These are phyloP conservation scores for Fraxinus pennsylvanica DNA, from an alignment of 257 asterid genomes.

Conservation along the genomic window DNA sequence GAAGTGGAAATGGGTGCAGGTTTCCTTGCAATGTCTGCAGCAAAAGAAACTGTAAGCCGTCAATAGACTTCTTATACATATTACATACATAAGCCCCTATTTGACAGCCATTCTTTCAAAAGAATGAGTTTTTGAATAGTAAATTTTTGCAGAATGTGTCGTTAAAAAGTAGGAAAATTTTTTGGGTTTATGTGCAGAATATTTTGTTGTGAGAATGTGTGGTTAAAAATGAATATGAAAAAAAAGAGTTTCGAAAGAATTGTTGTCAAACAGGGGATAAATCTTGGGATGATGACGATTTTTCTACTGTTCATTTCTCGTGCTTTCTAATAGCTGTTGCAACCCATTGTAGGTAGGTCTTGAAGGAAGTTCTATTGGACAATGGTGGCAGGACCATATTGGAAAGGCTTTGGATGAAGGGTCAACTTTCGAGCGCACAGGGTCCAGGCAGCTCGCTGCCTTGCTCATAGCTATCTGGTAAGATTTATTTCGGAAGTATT, in stretches of 20 bases:
- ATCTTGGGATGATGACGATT: conserved; percentile 1
- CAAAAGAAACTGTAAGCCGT: conserved; percentile 92
- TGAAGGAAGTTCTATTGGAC: conserved; percentile 94
- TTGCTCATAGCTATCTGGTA: conserved; percentile 91
- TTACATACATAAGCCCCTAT: not conserved
- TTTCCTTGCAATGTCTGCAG: conserved; percentile 99
- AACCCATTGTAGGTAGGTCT: conserved; percentile 84
- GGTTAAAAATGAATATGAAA: no score
- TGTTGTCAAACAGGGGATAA: no score
- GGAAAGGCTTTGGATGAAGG: conserved; percentile 88
- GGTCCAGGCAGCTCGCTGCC: conserved; percentile 91
- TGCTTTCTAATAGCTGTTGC: conserved; percentile 14
- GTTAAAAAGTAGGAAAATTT: no score
- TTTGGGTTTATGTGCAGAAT: no score
- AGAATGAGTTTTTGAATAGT: no score
- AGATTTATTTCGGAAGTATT: not conserved
- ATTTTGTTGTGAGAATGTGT: no score
- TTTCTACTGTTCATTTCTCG: conserved; percentile 12
- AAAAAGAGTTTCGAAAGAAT: no score
- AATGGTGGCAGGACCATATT: conserved; percentile 95
- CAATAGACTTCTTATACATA: not conserved
- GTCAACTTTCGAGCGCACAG: conserved; percentile 74
- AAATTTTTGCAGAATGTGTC: no score
- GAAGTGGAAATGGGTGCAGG: conserved; percentile 99
- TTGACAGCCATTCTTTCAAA: no score